Conservation (phyloP, 768 basidiomycete genomes). For the Boletus pseudopeckii region DNA sequence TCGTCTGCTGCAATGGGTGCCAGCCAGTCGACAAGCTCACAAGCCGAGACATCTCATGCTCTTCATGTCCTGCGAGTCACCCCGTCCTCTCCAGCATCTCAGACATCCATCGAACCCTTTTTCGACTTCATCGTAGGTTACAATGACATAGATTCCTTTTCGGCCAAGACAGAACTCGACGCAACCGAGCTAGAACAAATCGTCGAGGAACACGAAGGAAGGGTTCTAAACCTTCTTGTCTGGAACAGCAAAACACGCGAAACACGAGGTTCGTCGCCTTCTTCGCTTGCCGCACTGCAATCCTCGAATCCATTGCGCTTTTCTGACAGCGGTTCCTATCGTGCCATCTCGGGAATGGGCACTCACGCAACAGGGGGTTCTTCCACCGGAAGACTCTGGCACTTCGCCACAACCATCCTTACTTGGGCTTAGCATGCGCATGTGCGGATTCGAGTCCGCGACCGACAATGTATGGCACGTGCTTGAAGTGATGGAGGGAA, state of each 20-base stretch:
- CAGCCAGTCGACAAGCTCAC: slow-evolving; percentile 59
- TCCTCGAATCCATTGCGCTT: background rate
- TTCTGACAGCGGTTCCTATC: slow-evolving; percentile 68
- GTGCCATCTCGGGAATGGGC: slow-evolving; percentile 86
- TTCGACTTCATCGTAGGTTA: slow-evolving; percentile 97
- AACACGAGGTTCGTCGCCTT: slow-evolving; percentile 54
- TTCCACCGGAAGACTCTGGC: slow-evolving; percentile 39
- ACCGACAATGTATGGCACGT: slow-evolving; percentile 98
- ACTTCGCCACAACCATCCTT: slow-evolving; percentile 71
- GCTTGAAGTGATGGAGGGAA: slow-evolving; percentile 92
- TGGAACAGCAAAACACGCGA: slow-evolving; percentile 80
- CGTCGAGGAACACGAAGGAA: slow-evolving; percentile 78
- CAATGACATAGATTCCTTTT: slow-evolving; percentile 57
- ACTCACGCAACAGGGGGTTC: slow-evolving; percentile 37
- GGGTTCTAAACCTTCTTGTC: slow-evolving; percentile 64
- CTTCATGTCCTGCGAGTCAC: slow-evolving; percentile 90
- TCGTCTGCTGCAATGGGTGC: slow-evolving; percentile 55
- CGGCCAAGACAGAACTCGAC: slow-evolving; percentile 53
- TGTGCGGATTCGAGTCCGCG: slow-evolving; percentile 87
- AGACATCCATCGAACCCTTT: slow-evolving; percentile 83
- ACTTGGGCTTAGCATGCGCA: slow-evolving; percentile 89
- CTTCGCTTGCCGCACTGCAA: background rate
- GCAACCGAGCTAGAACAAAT: slow-evolving; percentile 71
- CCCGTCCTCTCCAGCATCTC: slow-evolving; percentile 82
- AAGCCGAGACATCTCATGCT: slow-evolving; percentile 41